Evolutionary conservation across 179 eudicot species (phyloP).

Genomic region (Beta macrorhiza): DNA sequence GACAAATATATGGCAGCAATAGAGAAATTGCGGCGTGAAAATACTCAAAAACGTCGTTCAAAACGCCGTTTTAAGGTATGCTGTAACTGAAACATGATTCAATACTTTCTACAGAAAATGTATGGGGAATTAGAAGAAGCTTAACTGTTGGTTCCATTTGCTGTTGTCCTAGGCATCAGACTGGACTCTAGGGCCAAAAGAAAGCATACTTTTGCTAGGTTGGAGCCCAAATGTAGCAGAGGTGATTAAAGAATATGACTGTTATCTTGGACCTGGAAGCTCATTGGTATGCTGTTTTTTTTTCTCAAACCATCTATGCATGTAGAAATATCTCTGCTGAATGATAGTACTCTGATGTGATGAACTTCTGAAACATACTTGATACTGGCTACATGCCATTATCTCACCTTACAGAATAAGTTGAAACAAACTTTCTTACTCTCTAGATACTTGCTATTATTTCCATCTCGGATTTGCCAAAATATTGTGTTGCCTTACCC

Average conservation of each 20-base stretch:
- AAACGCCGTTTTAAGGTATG: conserved; percentile 71
- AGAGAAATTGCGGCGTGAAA: conserved; percentile 45
- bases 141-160: conserved; percentile 12
- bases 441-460: not conserved
- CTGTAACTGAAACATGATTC: conserved; percentile 3
- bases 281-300: conserved; percentile 56
- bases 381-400: not conserved
- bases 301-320: not conserved
- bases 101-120: not conserved
- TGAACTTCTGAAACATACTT: not conserved
- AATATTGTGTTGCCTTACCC: not conserved
- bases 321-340: not conserved
- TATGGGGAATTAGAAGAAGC: conserved; percentile 2
- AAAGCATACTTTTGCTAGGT: conserved; percentile 76
- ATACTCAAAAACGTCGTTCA: conserved; percentile 55
- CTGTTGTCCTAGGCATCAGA: conserved; percentile 62
- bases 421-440: not conserved
- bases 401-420: not conserved
- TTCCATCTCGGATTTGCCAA: not conserved
- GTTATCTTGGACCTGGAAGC: conserved; percentile 97
- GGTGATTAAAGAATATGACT: conserved; percentile 87
- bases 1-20: conserved; percentile 33
- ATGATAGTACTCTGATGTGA: not conserved
- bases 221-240: conserved; percentile 86
- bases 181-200: conserved; percentile 73